Evolutionary conservation across 371 early-diverging fungal species (phyloP).

Genomic region (Mortierella sp.): DNA sequence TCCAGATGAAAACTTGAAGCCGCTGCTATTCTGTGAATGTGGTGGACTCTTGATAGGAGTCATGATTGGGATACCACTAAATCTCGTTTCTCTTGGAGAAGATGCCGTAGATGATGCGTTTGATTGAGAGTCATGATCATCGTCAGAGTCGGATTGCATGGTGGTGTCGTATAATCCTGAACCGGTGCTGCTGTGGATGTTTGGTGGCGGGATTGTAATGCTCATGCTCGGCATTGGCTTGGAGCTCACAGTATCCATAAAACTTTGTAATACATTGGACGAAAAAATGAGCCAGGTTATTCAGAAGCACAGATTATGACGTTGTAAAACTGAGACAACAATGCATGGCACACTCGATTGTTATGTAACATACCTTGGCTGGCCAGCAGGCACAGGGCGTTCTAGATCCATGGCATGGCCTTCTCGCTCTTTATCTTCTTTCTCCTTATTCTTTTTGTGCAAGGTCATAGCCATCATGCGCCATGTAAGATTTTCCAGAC

Average conservation of each 20-base stretch:
- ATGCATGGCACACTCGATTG: not conserved
- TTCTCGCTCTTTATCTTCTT: conserved; percentile 44
- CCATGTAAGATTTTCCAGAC: conserved; percentile 80
- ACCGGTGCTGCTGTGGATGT: conserved; percentile 22
- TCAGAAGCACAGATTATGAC: not conserved
- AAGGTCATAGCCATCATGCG: conserved; percentile 77
- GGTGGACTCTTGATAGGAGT: conserved; percentile 55
- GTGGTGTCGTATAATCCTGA: conserved; percentile 44
- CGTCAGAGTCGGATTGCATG: conserved; percentile 55
- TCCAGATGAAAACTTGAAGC: conserved; percentile 29
- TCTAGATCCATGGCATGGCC: conserved; percentile 43
- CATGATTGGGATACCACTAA: conserved; percentile 53
- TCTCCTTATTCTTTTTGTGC: conserved; percentile 62
- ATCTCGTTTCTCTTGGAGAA: conserved; percentile 53
- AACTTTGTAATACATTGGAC: conserved; percentile 8
- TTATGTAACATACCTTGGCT: conserved; percentile 37
- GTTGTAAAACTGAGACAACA: conserved; percentile 6
- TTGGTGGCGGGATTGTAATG: conserved; percentile 47
- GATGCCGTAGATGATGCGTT: conserved; percentile 49
- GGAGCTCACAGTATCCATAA: conserved; percentile 52
- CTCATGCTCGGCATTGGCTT: conserved; percentile 54
- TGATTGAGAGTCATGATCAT: conserved; percentile 49
- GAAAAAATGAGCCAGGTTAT: not conserved
- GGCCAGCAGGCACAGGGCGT: conserved; percentile 33
- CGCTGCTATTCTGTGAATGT: conserved; percentile 26